A percentile compares a stretch with the other conserved stretches of the same genome.
Evolutionary conservation across 495 filamentous ascomycete species (phyloP).

Genomic region (Aspergillus campestris): DNA sequence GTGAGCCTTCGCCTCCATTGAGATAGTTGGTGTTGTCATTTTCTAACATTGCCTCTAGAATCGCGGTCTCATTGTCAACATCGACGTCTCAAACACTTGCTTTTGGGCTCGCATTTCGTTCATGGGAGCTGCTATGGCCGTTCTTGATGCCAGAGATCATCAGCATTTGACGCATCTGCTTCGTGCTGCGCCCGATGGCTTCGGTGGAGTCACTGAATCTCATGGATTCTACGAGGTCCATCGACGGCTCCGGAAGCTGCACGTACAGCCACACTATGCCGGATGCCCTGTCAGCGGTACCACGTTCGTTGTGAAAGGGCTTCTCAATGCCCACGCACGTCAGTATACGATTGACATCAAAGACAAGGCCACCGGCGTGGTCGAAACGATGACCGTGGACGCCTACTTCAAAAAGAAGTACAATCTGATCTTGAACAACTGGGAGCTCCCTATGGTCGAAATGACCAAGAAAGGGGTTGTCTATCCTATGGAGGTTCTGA

Average conservation of each 20-base stretch:
- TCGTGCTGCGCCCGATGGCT: slow-evolving; percentile 11
- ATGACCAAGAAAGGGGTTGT: slow-evolving; percentile 54
- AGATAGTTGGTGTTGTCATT: background rate
- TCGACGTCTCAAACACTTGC: slow-evolving; percentile 49
- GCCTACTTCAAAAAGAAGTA: slow-evolving; percentile 65
- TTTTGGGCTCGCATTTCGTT: slow-evolving; percentile 31
- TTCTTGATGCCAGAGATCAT: slow-evolving; percentile 13
- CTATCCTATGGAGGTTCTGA: slow-evolving; percentile 74
- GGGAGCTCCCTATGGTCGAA: slow-evolving; percentile 60
- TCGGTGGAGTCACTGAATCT: slow-evolving; percentile 15
- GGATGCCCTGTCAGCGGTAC: slow-evolving; percentile 35
- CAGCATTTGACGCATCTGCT: slow-evolving; percentile 15
- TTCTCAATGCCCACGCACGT: slow-evolving; percentile 48
- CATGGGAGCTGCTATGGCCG: slow-evolving; percentile 21
- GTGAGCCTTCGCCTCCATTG: slow-evolving; percentile 25
- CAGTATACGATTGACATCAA: slow-evolving; percentile 49
- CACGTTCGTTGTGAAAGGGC: slow-evolving; percentile 54
- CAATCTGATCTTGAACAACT: slow-evolving; percentile 43
- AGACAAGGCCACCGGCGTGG: slow-evolving; percentile 36
- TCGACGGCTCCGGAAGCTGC: slow-evolving; percentile 52
- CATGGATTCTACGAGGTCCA: slow-evolving; percentile 16
- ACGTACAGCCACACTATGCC: slow-evolving; percentile 56
- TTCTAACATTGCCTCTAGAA: slow-evolving; percentile 22
- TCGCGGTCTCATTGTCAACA: slow-evolving; percentile 62
- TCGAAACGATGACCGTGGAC: slow-evolving; percentile 40